Conservation (phyloP, 345 rosid genomes). For the Lepidium didymum region DNA sequence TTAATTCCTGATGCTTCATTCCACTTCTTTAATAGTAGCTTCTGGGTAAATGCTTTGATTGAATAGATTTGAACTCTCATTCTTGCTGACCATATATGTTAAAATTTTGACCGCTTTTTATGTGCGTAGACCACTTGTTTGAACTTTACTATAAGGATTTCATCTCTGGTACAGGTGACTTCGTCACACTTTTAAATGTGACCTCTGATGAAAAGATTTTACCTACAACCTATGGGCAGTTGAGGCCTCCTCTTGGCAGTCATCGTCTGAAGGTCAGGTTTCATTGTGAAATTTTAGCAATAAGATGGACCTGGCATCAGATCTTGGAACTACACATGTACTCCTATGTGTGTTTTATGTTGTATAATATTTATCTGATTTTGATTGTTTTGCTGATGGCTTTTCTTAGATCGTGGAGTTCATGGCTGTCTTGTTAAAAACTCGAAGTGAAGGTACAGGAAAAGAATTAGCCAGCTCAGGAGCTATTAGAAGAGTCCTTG, state of each 20-base stretch:
- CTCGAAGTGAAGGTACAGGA: constrained; percentile 74
- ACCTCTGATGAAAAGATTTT: constrained; percentile 73
- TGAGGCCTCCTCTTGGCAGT: constrained; percentile 95
- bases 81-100: not conserved
- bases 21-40: not conserved
- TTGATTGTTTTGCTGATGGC: not conserved
- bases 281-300: not conserved
- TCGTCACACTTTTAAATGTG: constrained; percentile 62
- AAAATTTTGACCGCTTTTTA: constrained; percentile 3
- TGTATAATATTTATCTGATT: not conserved
- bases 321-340: not conserved
- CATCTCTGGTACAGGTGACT: constrained; percentile 51
- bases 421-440: constrained; percentile 75
- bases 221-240: constrained; percentile 85
- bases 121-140: not conserved
- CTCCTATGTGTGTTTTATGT: not conserved
- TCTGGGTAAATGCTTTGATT: not conserved
- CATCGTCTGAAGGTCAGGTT: constrained; percentile 82
- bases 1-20: not conserved
- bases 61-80: not conserved
- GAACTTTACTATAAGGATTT: not conserved
- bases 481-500: constrained; percentile 59
- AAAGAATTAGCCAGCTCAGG: constrained; percentile 81
- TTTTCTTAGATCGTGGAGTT: constrained; percentile 84
- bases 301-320: not conserved